Base-by-base conservation (phyloP, 2,329 filamentous ascomycete species). In the Arthrobotrys entomopaga region DNA sequence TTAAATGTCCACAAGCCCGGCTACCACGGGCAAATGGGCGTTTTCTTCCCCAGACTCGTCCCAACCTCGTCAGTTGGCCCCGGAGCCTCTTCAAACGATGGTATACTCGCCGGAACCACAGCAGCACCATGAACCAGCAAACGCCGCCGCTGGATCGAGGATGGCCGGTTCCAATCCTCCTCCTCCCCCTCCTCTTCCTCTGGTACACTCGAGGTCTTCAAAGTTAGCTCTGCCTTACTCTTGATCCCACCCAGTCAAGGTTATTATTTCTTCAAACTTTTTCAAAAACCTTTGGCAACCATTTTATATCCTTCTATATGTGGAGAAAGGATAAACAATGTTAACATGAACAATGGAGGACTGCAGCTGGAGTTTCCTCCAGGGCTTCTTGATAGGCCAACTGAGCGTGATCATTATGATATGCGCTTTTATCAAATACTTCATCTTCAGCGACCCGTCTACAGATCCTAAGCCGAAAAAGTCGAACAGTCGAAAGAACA, bases 361-460 rank as follows among this genome's bases (percentile, higher is more conserved):
- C 11, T 59, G 46, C 63, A 94, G 92, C 46, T 85, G 95, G 78
- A 95, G 92, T 40, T 98, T 98, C 82, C 96, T 92, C 0, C 92
- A 97, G 81, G 95, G 95, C 26, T 90, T 99, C 78, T 88, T 99
- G 56, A 86, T 98, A 34, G 95, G 95, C 57, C 95, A 99, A 82
- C 86, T 99, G 59, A 96, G 93, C 1, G 91, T 99, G 52, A 91
- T 97, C 13, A 84, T 98, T 22, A 86, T 99, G 43, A 88, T 99
- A 75, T 93, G 93, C 77, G 92, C 91, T 78, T 98, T 99, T 83
- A 98, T 99, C 82, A 97, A 97, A 81, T 99, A 97, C 87, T 99
- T 99, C 87, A 98, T 99, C 80, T 98, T 99, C 80, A 95, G 95
- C 78, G 95, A 98, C 80, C 89, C 92, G 5, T 61, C 84, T 83